phyloP scores from a whole-genome alignment of 2,329 filamentous ascomycete genomes.

The Aspergillus ruber region DNA sequence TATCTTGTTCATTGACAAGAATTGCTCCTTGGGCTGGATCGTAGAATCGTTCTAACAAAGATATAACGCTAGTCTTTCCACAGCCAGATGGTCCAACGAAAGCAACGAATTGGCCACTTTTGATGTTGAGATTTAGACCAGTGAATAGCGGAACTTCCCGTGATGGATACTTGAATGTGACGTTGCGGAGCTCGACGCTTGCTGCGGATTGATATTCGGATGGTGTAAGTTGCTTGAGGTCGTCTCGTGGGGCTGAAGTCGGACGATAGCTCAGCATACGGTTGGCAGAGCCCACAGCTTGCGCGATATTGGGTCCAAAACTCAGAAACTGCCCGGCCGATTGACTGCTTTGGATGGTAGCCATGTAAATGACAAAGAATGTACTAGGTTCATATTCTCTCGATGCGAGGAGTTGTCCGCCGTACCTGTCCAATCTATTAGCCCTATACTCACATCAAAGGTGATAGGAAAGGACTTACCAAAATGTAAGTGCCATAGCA shows the following conservation, averaged over 20 bases:
- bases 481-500: slow-evolving; percentile 58
- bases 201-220: slow-evolving; percentile 12
- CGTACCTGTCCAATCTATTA: slow-evolving; percentile 49
- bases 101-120: slow-evolving; percentile 39
- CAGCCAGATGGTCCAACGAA: slow-evolving; percentile 45
- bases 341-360: slow-evolving; percentile 62
- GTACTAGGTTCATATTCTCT: slow-evolving; percentile 42
- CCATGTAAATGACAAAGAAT: slow-evolving; percentile 58
- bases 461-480: slow-evolving; percentile 30
- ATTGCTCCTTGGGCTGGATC: slow-evolving; percentile 36
- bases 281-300: slow-evolving; percentile 32
- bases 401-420: slow-evolving; percentile 51
- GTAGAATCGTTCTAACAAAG: slow-evolving; percentile 45
- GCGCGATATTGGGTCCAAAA: slow-evolving; percentile 53
- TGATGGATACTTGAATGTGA: slow-evolving; percentile 33
- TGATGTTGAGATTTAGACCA: slow-evolving; percentile 26
- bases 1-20: slow-evolving; percentile 24
- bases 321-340: slow-evolving; percentile 61
- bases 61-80: slow-evolving; percentile 43
- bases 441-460: not conserved
- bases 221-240: not conserved
- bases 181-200: slow-evolving; percentile 25
- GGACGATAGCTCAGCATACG: slow-evolving; percentile 28
- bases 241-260: not conserved
- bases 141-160: slow-evolving; percentile 24